Evolutionary conservation across 495 filamentous ascomycete genomes (phyloP), one percentile per base, ranked within the genome.

Genomic region (Cenococcum geophilum): DNA sequence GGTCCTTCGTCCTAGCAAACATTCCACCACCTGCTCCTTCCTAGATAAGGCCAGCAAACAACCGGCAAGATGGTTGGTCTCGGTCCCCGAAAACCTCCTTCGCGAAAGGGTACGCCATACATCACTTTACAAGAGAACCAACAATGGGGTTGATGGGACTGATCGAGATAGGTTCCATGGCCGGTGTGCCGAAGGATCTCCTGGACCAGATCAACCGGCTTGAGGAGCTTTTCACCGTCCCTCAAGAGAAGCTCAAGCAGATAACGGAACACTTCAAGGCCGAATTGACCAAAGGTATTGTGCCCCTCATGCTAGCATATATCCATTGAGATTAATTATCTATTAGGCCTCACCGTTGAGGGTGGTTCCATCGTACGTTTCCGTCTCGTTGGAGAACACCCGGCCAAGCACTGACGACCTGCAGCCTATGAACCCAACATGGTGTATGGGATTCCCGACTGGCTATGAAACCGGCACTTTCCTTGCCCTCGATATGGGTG

Each of bases 391-490:
- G 25, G 42, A 55, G 54, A 52, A 59, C 62, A 22, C 51, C 55
- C 22, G 50, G 43, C 10, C 3, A 12, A 22, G 4, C 22, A 35
- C 60, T 66, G 18, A 67, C 42, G 25, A 12, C 1, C 27, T 5
- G 49, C 73, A 96, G 91, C 93, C 93, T 61, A 98, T 98, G 93
- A 97, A 97, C 76, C 89, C 93, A 45, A 97, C 93, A 55, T 98
- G 93, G 93, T 92, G 93, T 59, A 91, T 97, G 86, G 86, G 83
- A 58, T 95, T 88, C 75, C 93, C 93, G 60, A 87, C 87, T 69
- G 93, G 93, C 57, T 65, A 91, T 60, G 93, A 98, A 73, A 87
- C 85, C 14, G 93, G 93, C 63, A 96, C 89, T 42, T 98, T 84
- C 73, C 79, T 98, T 50, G 93, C 93, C 66, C 80, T 98, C 35